Percentiles rank a stretch among this genome's conserved stretches.
Conservation (phyloP, 2,329 filamentous ascomycete species). For the Cladophialophora bantiana region DNA sequence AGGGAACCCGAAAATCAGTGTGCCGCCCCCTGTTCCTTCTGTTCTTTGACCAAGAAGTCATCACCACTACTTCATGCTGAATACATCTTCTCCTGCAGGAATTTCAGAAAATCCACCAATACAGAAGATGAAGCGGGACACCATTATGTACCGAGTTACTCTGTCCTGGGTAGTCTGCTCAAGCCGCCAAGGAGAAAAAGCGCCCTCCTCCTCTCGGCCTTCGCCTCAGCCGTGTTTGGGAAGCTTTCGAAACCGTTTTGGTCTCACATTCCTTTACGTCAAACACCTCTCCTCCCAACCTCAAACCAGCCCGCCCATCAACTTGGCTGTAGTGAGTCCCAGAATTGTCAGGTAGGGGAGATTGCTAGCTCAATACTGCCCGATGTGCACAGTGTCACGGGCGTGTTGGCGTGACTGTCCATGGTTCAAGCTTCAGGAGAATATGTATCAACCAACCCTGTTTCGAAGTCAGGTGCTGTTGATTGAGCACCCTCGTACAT, state of each 20-base stretch:
- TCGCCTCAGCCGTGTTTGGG: not conserved
- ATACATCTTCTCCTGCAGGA: too few species aligned
- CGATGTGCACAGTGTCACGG: slow-evolving; percentile 10
- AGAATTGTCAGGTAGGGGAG: slow-evolving; percentile 3
- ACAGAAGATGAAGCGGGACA: too few species aligned
- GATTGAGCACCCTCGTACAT: slow-evolving; percentile 2
- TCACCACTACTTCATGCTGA: too few species aligned
- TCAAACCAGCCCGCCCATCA: slow-evolving; percentile 13
- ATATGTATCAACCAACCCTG: not conserved
- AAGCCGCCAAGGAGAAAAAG: not conserved
- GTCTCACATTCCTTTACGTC: slow-evolving; percentile 26
- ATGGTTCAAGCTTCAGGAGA: slow-evolving; percentile 14
- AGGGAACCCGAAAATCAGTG: too few species aligned
- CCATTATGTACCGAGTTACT: too few species aligned
- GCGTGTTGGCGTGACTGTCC: not conserved
- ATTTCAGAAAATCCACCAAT: too few species aligned
- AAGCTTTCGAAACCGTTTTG: slow-evolving; percentile 13
- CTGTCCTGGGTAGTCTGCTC: too few species aligned
- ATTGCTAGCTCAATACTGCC: not conserved
- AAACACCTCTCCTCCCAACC: slow-evolving; percentile 18
- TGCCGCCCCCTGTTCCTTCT: too few species aligned
- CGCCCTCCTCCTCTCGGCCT: slow-evolving; percentile 1
- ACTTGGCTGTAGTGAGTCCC: slow-evolving; percentile 8
- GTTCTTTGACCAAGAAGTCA: too few species aligned
- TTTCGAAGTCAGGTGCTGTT: slow-evolving; percentile 18